These are phyloP conservation scores for Kalmusia sp. DNA, from an alignment of 2,329 filamentous ascomycete genomes.

Conservation along the genomic window DNA sequence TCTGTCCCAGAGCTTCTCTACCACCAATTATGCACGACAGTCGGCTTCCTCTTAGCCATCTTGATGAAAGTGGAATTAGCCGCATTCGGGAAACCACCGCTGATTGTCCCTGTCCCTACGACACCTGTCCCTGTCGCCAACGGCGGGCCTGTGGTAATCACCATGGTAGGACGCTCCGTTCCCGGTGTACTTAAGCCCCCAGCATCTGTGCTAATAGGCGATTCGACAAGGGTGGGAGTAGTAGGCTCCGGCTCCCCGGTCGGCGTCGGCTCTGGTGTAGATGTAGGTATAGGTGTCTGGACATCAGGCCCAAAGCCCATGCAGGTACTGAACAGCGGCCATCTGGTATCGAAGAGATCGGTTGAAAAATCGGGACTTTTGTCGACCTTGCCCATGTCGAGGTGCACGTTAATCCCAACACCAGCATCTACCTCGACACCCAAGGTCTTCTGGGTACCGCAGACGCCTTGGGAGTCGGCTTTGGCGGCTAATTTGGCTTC, in stretches of 20 bases:
- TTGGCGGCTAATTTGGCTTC: conserved; percentile 22
- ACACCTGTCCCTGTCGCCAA: conserved; percentile 16
- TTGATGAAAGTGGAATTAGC: conserved; percentile 22
- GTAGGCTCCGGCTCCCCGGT: conserved; percentile 5
- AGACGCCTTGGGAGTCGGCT: conserved; percentile 21
- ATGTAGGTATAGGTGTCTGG: conserved; percentile 17
- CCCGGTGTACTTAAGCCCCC: not conserved
- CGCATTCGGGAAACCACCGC: conserved; percentile 15
- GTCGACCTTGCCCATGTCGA: conserved; percentile 28
- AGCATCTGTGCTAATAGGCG: conserved; percentile 12
- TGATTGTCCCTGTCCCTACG: conserved; percentile 14
- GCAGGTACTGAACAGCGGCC: conserved; percentile 29
- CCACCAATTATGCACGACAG: conserved; percentile 7
- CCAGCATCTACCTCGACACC: conserved; percentile 22
- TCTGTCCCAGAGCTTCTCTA: not conserved
- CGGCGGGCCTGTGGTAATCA: conserved; percentile 12
- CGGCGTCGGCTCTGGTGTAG: conserved; percentile 14
- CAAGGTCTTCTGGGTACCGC: conserved; percentile 22
- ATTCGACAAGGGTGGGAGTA: not conserved
- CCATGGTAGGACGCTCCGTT: conserved; percentile 3
- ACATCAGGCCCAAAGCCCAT: conserved; percentile 24
- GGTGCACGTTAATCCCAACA: conserved; percentile 30
- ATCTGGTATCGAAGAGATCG: conserved; percentile 25
- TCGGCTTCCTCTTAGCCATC: conserved; percentile 19
- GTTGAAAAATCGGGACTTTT: conserved; percentile 22